Evolutionary conservation across 208 protist genomes (phyloP).

Genomic region (Acanthamoeba lugdunensis): DNA sequence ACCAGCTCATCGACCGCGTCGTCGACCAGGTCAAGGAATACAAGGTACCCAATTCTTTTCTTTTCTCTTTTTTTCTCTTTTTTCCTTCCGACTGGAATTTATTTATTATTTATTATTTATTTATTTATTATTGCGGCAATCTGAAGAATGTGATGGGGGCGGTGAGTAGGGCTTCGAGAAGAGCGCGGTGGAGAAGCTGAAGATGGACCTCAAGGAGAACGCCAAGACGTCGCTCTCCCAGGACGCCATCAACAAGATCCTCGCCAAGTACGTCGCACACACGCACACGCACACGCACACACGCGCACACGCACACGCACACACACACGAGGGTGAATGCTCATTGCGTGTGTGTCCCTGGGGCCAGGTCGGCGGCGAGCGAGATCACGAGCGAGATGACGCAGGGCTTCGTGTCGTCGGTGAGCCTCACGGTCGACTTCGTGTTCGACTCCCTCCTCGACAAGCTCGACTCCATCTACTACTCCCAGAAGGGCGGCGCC

Average conservation of each 20-base stretch:
- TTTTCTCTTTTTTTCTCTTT: background rate
- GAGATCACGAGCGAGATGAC: conserved; percentile 50
- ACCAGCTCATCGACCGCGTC: conserved; percentile 48
- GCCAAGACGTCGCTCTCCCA: background rate
- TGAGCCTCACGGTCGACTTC: conserved; percentile 22
- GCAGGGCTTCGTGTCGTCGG: background rate
- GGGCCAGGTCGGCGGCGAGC: conserved; percentile 22
- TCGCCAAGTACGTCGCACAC: conserved; percentile 21
- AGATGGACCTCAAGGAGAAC: conserved; percentile 1
- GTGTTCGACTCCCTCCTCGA: conserved; percentile 53
- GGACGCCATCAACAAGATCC: conserved; percentile 54
- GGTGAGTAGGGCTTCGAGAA: background rate
- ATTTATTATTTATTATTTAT: background rate
- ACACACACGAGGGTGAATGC: too few species aligned
- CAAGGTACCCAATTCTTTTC: background rate
- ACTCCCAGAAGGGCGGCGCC: background rate
- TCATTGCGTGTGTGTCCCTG: too few species aligned
- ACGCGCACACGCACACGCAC: too few species aligned
- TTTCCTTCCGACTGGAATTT: too few species aligned
- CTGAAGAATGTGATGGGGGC: background rate
- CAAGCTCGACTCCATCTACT: conserved; percentile 59
- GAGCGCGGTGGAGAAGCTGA: conserved; percentile 30
- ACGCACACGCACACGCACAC: too few species aligned
- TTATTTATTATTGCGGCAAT: background rate
- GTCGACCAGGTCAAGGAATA: conserved; percentile 14